These are phyloP conservation scores for Westerdykella ornata DNA, from an alignment of 2,329 filamentous ascomycete genomes.

Conservation along the genomic window DNA sequence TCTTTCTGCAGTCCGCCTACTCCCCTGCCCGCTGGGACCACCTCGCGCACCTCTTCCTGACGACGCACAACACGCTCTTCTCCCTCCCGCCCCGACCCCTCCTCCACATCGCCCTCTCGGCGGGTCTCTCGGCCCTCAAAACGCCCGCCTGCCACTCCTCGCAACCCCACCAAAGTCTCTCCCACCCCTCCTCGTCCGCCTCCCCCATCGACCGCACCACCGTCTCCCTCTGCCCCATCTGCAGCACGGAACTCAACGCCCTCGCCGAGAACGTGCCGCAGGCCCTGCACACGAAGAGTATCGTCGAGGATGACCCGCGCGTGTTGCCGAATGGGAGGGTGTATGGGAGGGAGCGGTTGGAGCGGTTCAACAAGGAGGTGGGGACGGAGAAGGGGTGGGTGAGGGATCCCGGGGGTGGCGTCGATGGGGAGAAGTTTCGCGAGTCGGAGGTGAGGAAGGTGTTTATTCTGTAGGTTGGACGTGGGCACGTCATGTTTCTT, in stretches of 20 bases:
- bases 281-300: conserved; percentile 89
- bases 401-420: conserved; percentile 63
- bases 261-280: conserved; percentile 85
- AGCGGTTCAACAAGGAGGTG: conserved; percentile 72
- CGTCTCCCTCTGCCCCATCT: conserved; percentile 83
- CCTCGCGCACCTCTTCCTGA: conserved; percentile 73
- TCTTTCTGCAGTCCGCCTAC: conserved; percentile 59
- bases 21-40: conserved; percentile 63
- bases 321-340: conserved; percentile 82
- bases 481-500: neutral
- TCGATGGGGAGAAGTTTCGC: conserved; percentile 48
- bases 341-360: conserved; percentile 68
- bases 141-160: conserved; percentile 84
- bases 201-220: conserved; percentile 53
- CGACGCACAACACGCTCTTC: conserved; percentile 80
- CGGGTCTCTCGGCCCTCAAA: conserved; percentile 89
- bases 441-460: conserved; percentile 70
- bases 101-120: conserved; percentile 82
- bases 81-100: conserved; percentile 75
- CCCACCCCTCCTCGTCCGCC: conserved; percentile 50
- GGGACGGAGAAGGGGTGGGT: conserved; percentile 61
- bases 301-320: conserved; percentile 79
- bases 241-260: conserved; percentile 89
- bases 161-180: conserved; percentile 7
- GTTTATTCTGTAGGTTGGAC: conserved; percentile 65